Evolutionary conservation across 1,284 basidiomycete species (phyloP), one percentile per base, ranked within the genome.

Genomic region (Entoloma clypeatum): DNA sequence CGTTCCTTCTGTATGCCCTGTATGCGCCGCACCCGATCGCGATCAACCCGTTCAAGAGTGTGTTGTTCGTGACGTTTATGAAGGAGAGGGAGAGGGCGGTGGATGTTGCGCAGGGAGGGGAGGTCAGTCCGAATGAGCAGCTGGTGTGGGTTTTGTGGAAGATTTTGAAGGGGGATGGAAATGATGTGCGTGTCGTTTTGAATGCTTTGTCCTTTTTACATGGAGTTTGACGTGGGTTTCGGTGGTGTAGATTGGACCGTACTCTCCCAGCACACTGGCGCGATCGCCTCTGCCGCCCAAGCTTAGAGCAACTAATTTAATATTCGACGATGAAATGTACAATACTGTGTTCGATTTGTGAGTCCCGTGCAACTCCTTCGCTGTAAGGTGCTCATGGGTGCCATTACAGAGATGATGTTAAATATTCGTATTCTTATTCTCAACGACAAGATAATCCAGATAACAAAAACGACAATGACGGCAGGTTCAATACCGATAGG

Each of bases 101-200:
- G 28, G 62, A 58, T 41, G 59, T 77, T 38, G 64, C 77, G 21
- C 65, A 63, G 24, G 65, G 69, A 23, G 78, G 75, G 30, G 74
- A 72, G 16, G 64, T 70, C 37, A 73, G 74, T 47, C 72, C 78
- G 40, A 84, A 76, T 57, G 84, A 87, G 56, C 85, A 85, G 53
- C 65, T 87, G 34, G 79, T 86, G 24, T 87, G 85, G 84, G 84
- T 87, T 24, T 65, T 87, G 41, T 87, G 83, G 83, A 87, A 87
- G 64, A 82, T 87, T 43, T 63, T 87, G 41, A 82, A 77, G 56
- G 85, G 85, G 35, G 83, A 86, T 56, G 85, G 85, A 7, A 77
- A 76, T 47, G 84, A 87, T 68, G 85, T 86, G 48, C 52, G 76
- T 68, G 19, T 27, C 36, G n/a, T 28, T 26, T 32, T n/a, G n/a